Evolutionary conservation across 768 basidiomycete genomes (phyloP), one percentile per base, ranked within the genome.

Genomic region (Kwoniella sp.): DNA sequence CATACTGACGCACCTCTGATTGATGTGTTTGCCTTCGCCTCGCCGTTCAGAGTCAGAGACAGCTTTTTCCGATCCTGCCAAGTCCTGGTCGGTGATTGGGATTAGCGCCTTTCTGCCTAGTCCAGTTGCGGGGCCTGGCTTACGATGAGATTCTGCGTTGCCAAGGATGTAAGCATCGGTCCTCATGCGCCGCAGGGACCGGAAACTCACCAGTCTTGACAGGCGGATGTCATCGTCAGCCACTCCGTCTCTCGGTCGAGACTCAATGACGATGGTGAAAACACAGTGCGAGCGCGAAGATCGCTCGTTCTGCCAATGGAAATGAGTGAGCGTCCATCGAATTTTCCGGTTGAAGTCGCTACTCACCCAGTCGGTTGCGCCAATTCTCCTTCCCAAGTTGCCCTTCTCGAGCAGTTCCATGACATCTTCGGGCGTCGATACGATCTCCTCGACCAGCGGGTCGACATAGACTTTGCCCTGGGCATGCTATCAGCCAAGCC

Each of bases 351-450:
- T 20, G 28, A 1, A 32, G 17, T 1, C 11, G 10, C 14, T 19
- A 56, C 67, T 53, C 19, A 69, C 66, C 72, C 72, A 73, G 42
- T 73, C 72, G 11, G 72, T 73, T 10, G 65, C 68, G 1, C 70
- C 70, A 12, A 63, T 59, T 33, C 61, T 59, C 26, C 72, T 42
- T 14, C 66, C 55, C 15, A 56, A 61, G 27, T 70, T 67, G 3
- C 72, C 72, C 34, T 88, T 76, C 36, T 82, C 74, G n/a, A 99
- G 73, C 59, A 87, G 85, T 14, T 77, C 76, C 27, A 98, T 74
- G 50, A 84, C 83, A 63, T 96, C 89, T 34, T 84, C 79, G 15
- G 87, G 71, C 2, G 84, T 85, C 82, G 87, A 93, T 40, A 84
- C 80, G 40, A 79, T 77, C 47, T 87, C 82, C 2, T 86, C 79